phyloP scores from a whole-genome alignment of 225 moss, liverwort and hornwort genomes.

The Ulota crispa region DNA sequence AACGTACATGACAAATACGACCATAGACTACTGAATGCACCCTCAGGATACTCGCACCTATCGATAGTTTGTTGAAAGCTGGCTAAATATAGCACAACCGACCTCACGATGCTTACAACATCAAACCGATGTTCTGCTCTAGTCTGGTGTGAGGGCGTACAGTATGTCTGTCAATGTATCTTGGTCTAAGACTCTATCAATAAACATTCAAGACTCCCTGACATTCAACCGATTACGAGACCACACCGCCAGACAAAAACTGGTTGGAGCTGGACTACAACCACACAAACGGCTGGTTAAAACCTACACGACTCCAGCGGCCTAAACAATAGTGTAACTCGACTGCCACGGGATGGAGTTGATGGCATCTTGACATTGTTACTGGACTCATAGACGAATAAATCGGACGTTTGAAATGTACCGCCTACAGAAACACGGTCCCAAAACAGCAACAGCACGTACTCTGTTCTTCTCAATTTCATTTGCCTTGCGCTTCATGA shows the following conservation, averaged over 20 bases:
- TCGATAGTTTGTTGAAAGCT: background rate
- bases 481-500: slow-evolving; percentile 81
- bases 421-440: background rate
- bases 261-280: background rate
- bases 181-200: background rate
- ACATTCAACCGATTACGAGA: background rate
- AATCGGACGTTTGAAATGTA: background rate
- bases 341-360: background rate
- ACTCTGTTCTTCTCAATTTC: slow-evolving; percentile 92
- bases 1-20: background rate
- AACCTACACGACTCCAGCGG: background rate
- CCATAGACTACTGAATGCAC: background rate
- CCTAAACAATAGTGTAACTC: background rate
- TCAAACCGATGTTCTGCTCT: background rate
- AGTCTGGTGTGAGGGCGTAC: background rate
- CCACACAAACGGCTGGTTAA: background rate
- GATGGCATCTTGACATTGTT: background rate
- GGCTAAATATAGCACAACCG: background rate
- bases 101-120: background rate
- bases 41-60: background rate
- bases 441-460: background rate
- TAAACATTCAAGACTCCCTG: background rate
- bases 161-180: background rate
- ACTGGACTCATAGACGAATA: background rate
- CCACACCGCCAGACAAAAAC: background rate